phyloP scores from a whole-genome alignment of 495 filamentous ascomycete species.

The Sabuloglossum arenarium region DNA sequence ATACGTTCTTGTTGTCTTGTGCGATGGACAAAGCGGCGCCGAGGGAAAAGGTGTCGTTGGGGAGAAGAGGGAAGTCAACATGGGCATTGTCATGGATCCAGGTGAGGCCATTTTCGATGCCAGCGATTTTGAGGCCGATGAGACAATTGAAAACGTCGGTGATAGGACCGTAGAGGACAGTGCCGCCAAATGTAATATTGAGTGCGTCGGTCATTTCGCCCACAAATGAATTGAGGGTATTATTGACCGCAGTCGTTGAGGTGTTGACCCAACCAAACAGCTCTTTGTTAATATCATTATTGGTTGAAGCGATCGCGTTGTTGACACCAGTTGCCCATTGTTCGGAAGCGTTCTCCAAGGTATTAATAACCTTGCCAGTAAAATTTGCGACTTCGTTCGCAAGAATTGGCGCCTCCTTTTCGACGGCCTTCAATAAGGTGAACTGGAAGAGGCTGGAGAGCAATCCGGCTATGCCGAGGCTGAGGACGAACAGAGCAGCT shows the following conservation, averaged over 20 bases:
- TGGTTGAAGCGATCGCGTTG: conserved; percentile 29
- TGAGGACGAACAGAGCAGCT: conserved; percentile 71
- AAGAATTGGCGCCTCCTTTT: conserved; percentile 57
- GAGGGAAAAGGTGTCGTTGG: conserved; percentile 62
- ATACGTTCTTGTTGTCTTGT: conserved; percentile 23
- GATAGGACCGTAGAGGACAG: conserved; percentile 49
- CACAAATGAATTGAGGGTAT: conserved; percentile 67
- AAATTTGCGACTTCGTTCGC: conserved; percentile 61
- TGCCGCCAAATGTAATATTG: conserved; percentile 59
- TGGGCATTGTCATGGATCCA: conserved; percentile 79
- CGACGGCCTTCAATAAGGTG: conserved; percentile 48
- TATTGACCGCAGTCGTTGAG: conserved; percentile 58
- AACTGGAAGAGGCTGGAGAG: conserved; percentile 72
- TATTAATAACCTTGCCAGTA: conserved; percentile 52
- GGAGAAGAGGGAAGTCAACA: conserved; percentile 56
- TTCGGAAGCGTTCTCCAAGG: conserved; percentile 49
- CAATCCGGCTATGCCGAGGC: conserved; percentile 67
- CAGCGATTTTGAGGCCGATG: conserved; percentile 50
- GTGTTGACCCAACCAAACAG: conserved; percentile 79
- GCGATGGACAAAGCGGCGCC: conserved; percentile 46
- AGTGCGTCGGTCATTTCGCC: conserved; percentile 48
- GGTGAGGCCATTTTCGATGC: conserved; percentile 64
- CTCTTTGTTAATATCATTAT: conserved; percentile 51
- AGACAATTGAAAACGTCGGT: conserved; percentile 54
- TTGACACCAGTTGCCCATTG: conserved; percentile 67